These are phyloP conservation scores for Pseudogymnoascus sp. DNA, from an alignment of 2,329 filamentous ascomycete genomes.

Conservation along the genomic window DNA sequence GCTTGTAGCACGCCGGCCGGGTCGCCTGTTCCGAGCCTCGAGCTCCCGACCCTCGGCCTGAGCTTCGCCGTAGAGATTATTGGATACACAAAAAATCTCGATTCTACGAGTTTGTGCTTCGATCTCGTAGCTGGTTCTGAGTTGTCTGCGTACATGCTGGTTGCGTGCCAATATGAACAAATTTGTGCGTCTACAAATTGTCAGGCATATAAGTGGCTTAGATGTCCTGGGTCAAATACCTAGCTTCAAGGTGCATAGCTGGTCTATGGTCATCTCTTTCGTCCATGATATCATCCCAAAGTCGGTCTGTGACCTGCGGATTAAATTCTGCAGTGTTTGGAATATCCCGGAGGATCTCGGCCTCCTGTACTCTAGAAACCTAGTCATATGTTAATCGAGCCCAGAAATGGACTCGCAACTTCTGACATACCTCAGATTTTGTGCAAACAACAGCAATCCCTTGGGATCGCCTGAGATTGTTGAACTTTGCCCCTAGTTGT, in stretches of 20 bases:
- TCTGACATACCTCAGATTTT: slow-evolving; percentile 12
- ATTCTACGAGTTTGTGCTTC: slow-evolving; percentile 7
- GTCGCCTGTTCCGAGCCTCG: not conserved
- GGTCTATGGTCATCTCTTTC: not conserved
- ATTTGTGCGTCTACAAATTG: slow-evolving; percentile 4
- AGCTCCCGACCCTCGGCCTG: not conserved
- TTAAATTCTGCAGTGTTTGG: slow-evolving; percentile 11
- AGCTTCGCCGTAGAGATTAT: slow-evolving; percentile 10
- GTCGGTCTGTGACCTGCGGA: not conserved
- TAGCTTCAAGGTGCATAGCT: not conserved
- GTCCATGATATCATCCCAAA: not conserved
- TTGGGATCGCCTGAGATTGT: slow-evolving; percentile 11
- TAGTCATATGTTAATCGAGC: not conserved
- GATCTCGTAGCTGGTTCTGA: slow-evolving; percentile 7
- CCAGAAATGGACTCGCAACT: not conserved
- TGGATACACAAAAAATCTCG: slow-evolving; percentile 13
- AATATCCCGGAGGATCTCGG: slow-evolving; percentile 13
- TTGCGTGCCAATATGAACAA: slow-evolving; percentile 13
- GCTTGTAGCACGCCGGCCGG: not conserved
- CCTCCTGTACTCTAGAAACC: slow-evolving; percentile 6
- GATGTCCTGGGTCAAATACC: not conserved
- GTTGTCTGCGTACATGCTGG: slow-evolving; percentile 6
- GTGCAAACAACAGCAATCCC: slow-evolving; percentile 14
- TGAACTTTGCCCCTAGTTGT: slow-evolving; percentile 13
- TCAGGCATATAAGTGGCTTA: slow-evolving; percentile 1